Percentiles rank a stretch among this genome's conserved stretches.
These are phyloP conservation scores for Fusarium zealandicum DNA, from an alignment of 2,329 filamentous ascomycete genomes.

Conservation along the genomic window DNA sequence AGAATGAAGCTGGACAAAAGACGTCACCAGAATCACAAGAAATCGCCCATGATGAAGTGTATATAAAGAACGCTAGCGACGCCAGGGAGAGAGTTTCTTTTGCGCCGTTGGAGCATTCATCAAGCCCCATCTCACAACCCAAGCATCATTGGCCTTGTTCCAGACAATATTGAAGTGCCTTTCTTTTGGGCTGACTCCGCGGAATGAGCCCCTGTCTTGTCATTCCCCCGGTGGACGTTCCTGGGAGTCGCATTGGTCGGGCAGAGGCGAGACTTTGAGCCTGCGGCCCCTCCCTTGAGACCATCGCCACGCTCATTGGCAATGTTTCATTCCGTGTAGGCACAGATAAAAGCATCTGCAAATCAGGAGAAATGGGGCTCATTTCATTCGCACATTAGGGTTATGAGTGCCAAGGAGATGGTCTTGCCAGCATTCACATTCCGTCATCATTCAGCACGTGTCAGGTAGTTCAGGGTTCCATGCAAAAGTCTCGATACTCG, in stretches of 20 bases:
- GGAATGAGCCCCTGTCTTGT: conserved; percentile 31
- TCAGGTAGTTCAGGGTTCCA: neutral
- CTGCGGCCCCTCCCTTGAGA: conserved; percentile 17
- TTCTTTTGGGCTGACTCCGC: neutral
- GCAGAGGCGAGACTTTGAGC: neutral
- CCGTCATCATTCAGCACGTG: neutral
- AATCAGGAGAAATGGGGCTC: conserved; percentile 19
- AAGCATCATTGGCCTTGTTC: neutral
- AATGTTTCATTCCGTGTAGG: conserved; percentile 4
- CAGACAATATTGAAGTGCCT: neutral
- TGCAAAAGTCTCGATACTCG: too few species aligned
- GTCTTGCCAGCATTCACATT: neutral
- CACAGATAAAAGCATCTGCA: conserved; percentile 8
- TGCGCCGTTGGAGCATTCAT: neutral
- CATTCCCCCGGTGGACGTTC: conserved; percentile 12
- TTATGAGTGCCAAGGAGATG: neutral
- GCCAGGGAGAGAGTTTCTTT: conserved; percentile 25
- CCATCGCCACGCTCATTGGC: conserved; percentile 8
- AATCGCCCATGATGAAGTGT: neutral
- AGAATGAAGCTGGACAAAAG: neutral
- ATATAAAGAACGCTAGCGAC: conserved; percentile 19
- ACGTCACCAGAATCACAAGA: conserved; percentile 4
- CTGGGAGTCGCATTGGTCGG: neutral
- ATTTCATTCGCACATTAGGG: conserved; percentile 1
- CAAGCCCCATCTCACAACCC: neutral